These are phyloP conservation scores for Neonectria punicea DNA, from an alignment of 2,329 filamentous ascomycete species.

Conservation along the genomic window DNA sequence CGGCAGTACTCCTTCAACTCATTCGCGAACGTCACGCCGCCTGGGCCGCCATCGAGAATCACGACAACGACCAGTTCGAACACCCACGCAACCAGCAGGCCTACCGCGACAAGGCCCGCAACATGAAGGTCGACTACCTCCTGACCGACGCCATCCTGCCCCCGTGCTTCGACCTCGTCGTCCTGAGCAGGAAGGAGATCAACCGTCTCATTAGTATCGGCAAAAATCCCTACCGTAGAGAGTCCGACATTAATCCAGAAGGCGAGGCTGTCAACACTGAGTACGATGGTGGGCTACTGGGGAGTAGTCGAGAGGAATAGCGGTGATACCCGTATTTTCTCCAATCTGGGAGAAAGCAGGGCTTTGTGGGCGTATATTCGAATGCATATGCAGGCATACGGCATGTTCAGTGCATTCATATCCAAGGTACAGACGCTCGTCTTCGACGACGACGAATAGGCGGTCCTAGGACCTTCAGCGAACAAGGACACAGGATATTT, in stretches of 20 bases:
- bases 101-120: slow-evolving; percentile 67
- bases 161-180: slow-evolving; percentile 60
- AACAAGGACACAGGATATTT: background rate
- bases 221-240: slow-evolving; percentile 62
- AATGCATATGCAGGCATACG: no score
- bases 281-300: background rate
- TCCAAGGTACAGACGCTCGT: no score
- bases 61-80: slow-evolving; percentile 52
- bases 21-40: slow-evolving; percentile 46
- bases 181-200: slow-evolving; percentile 62
- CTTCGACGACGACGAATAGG: background rate
- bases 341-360: background rate
- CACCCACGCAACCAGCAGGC: slow-evolving; percentile 63
- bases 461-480: background rate
- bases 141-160: slow-evolving; percentile 57
- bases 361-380: no score
- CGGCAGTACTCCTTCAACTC: slow-evolving; percentile 53
- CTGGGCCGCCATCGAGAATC: slow-evolving; percentile 48
- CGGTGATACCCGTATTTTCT: background rate
- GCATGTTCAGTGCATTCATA: no score
- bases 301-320: background rate
- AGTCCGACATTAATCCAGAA: slow-evolving; percentile 56
- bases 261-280: slow-evolving; percentile 54
- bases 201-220: slow-evolving; percentile 51
- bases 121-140: slow-evolving; percentile 64